Evolutionary conservation across 2,329 filamentous ascomycete genomes (phyloP), one percentile per base, ranked within the genome.

Genomic region (Aureobasidium sp.): DNA sequence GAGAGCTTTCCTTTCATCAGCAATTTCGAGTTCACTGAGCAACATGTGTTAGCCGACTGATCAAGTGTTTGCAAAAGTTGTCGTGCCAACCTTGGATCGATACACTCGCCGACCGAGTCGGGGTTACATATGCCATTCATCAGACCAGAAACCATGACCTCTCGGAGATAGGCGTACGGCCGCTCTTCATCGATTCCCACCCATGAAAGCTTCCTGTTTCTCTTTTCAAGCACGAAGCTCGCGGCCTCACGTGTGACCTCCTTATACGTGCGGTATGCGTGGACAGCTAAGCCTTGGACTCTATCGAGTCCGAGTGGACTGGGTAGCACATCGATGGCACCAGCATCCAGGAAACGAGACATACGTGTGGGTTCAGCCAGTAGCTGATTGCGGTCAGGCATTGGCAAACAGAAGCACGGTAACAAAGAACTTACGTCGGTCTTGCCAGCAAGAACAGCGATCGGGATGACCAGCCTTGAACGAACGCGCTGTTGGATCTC

Each of bases 101-200:
- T 82, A 74, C 77, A 87, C 77, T 77, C 90, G 77, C 78, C 80
- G 57, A 75, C 79, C 70, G 76, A 86, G 77, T 80, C 85, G 71
- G 77, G 84, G 66, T 88, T 89, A 74, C 92, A 96, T 61, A 96
- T 96, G 41, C 90, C 86, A 69, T 87, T 88, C 89, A 96, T 94
- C 62, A 97, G 81, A 62, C 87, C 87, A 1, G 91, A 94, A 5
- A 97, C 92, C 91, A 97, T 96, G 55, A 89, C 90, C 76, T 97
- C 92, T 64, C 92, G 83, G 61, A 97, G 77, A 75, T 96, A 96
- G 17, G 90, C 87, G 76, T 91, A 96, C 1, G 91, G 91, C 72
- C 92, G 88, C 68, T 90, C 84, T 67, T 93, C 89, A 70, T 90
- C 85, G 12, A 95, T 83, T 29, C 92, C 91, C 46, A 96, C 91